Base-by-base conservation (phyloP, 352 stramenopile genomes). In the Globisporangium cylindrosporum region DNA sequence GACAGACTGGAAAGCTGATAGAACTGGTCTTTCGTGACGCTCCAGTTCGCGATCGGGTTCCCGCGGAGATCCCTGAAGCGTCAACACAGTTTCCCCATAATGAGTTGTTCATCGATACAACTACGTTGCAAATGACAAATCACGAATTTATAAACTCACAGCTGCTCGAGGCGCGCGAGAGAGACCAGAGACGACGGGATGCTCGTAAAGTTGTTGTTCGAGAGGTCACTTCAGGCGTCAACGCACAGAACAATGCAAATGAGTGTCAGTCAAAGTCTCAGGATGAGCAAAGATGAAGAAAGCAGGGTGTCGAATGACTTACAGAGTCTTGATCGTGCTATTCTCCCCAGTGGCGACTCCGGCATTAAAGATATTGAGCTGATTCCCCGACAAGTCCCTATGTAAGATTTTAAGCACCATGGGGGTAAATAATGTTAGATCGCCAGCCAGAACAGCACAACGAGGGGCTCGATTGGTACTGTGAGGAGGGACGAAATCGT, bases 181-280 rank as follows among this genome's bases (percentile, higher is more conserved):
- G 36, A 43, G 36, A 43, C 18, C 8, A 7, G 57, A 43, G 36
- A 43, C 36, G 36, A 14, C 36, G 36, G 57, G n/a, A 62, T 62
- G 5, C 27, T 51, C 34, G 57, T 62, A 22, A 62, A 48, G 9
- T 62, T 51, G 32, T 62, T 62, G 34, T 62, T 22, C 20, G 57
- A 62, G 10, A 43, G 36, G 36, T 43, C 36, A 3, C 36, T 43
- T 18, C 36, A 43, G 36, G 36, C 15, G 0, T 43, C 36, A 43
- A 43, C 14, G 34, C 9, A 14, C 34, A 41, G 34, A 41, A 41
- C 34, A 41, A 41, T 8, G 34, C 10, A 43, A 43, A 15, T 43
- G 36, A 43, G 36, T 12, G 36, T 43, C 14, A 43, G 36, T 6
- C 36, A 4, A 1, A 43, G 36, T 43, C 36, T 43, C 36, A 41